Base-by-base conservation (phyloP, 2,329 filamentous ascomycete species). In the Dichotomopilus funicola region DNA sequence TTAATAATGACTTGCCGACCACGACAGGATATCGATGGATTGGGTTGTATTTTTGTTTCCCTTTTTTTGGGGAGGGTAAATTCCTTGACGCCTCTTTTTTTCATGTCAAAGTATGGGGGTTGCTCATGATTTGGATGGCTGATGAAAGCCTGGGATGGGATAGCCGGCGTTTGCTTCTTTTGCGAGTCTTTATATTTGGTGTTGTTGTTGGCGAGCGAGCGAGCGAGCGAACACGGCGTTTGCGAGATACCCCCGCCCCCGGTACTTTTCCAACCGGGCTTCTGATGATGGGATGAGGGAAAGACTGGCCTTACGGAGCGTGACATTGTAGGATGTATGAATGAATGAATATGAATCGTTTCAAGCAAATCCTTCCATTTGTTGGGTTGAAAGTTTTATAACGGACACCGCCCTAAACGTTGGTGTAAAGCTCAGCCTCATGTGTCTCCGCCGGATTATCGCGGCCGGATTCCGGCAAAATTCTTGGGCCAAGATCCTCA, bases 171-270 rank as follows among this genome's bases (percentile, higher is more conserved):
- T 33, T 36, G 8, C 35, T 31, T 13, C 34, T 34, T 9, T 37
- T 33, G 13, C 40, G 4, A 7, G 11, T 6, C 33, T 40, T 9
- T 43, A 7, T 36, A 3, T 11, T 46, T 46, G 49, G 49, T 31
- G 13, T 27, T 51, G 10, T n/a, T 50, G 49, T 51, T 51, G 40
- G 31, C 35, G 46, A 49, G 31, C 31, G 42, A 38, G 41, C 41
- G 34, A 45, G 42, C 40, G 40, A 51, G 40, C 19, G 19, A 27
- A 27, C 19, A 27, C 19, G 19, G 19, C 51, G 41, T 53, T 44
- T 44, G 48, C 40, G 51, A 60, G 53, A 60, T 58, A 58, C 55
- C 58, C 56, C 51, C 45, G 13, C 40, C 43, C 50, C 50, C 47
- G 38, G 47, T 46, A 44, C 11, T 49, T 54, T 56, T 56, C 53